phyloP scores from a whole-genome alignment of 441 rosid species.

The Aleurites moluccanus region DNA sequence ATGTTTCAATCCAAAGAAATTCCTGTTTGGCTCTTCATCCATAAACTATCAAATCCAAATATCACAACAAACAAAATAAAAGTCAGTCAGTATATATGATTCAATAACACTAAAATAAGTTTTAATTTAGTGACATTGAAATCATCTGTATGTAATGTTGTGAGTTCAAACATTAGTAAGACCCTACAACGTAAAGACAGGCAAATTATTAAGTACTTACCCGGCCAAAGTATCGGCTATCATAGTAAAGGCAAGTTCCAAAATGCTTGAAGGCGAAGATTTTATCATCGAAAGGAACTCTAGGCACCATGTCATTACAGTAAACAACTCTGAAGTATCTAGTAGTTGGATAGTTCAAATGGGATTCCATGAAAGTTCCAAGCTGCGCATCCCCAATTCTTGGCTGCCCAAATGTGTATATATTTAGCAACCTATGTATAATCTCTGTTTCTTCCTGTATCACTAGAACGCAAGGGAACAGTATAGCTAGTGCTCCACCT shows the following conservation, averaged over 20 bases:
- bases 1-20: neutral
- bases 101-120: too few species aligned
- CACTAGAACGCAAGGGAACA: constrained; percentile 56
- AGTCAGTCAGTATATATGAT: neutral
- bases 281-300: constrained; percentile 69
- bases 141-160: too few species aligned
- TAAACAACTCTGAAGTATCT: constrained; percentile 70
- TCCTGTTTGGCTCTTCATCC: neutral
- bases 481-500: constrained; percentile 44
- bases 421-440: constrained; percentile 49
- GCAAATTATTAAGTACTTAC: neutral
- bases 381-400: constrained; percentile 39
- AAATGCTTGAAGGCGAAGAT: constrained; percentile 69
- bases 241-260: constrained; percentile 64
- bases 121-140: too few species aligned
- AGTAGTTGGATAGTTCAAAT: constrained; percentile 43
- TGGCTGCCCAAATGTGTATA: constrained; percentile 47
- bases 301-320: constrained; percentile 67
- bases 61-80: too few species aligned
- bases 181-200: too few species aligned
- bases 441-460: constrained; percentile 53
- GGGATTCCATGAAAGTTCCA: constrained; percentile 54
- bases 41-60: neutral
- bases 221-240: constrained; percentile 31
- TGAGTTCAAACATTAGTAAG: too few species aligned